Conservation (phyloP, 2,329 filamentous ascomycete genomes). For the Apiospora sp. region DNA sequence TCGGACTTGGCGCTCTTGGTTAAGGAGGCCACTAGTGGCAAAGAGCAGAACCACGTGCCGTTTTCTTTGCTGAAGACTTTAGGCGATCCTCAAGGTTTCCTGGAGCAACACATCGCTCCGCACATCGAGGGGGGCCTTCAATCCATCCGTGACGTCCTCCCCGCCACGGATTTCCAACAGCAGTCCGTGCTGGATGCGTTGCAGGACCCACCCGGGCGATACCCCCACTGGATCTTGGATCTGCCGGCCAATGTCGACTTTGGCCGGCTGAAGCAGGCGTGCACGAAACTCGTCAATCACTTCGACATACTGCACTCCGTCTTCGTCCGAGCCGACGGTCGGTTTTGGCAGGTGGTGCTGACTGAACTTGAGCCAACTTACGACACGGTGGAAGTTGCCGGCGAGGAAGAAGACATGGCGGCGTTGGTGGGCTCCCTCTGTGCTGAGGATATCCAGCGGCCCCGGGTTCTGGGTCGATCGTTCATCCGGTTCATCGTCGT, state of each 20-base stretch:
- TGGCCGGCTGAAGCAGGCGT: not conserved
- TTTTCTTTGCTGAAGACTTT: conserved; percentile 18
- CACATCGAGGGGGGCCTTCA: not conserved
- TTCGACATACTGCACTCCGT: conserved; percentile 22
- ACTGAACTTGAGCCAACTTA: conserved; percentile 1
- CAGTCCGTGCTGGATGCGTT: conserved; percentile 22
- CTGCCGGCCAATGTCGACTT: conserved; percentile 23
- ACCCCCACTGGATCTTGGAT: conserved; percentile 25
- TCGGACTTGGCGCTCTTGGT: not conserved
- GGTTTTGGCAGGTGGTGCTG: conserved; percentile 22
- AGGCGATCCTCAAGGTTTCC: not conserved
- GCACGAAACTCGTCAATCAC: conserved; percentile 2
- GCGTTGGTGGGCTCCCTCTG: not conserved
- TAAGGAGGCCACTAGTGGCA: not conserved
- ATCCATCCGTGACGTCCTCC: conserved; percentile 20
- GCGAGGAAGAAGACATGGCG: too few species aligned
- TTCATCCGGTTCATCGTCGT: conserved; percentile 22
- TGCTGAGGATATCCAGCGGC: conserved; percentile 14
- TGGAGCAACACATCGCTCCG: conserved; percentile 5
- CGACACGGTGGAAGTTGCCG: not conserved
- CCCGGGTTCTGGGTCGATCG: conserved; percentile 15
- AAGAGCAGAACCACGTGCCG: not conserved
- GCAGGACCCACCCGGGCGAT: conserved; percentile 20
- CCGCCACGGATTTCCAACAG: conserved; percentile 24
- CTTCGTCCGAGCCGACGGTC: not conserved